phyloP scores from a whole-genome alignment of 306 rosid species.

The Acacia crassicarpa region DNA sequence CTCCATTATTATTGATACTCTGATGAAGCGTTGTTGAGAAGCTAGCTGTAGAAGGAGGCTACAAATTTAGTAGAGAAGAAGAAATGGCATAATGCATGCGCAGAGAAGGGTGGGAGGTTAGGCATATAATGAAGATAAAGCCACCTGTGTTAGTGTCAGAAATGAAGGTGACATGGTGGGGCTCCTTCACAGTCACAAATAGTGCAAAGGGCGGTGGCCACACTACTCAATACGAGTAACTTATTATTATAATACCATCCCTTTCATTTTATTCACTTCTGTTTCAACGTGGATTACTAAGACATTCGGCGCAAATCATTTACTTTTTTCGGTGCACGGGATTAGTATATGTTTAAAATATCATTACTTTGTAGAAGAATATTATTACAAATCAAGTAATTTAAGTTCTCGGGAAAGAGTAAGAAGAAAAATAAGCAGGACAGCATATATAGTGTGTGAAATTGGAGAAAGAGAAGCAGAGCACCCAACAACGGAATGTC shows the following conservation, averaged over 20 bases:
- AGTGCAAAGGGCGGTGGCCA: background rate
- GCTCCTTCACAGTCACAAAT: background rate
- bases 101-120: background rate
- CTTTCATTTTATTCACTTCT: background rate
- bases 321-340: background rate
- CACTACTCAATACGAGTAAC: background rate
- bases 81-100: background rate
- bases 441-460: background rate
- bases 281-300: background rate
- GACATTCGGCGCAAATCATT: background rate
- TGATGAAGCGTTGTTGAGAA: background rate
- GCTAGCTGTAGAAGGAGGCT: background rate
- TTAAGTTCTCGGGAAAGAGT: no score
- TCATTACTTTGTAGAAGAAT: background rate
- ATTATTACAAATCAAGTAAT: no score
- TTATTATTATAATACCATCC: background rate
- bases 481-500: no score
- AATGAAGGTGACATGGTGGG: conserved; percentile 10
- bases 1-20: background rate
- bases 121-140: conserved; percentile 9
- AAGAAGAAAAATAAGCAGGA: background rate
- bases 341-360: no score
- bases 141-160: conserved; percentile 1
- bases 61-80: background rate
- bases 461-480: no score